Evolutionary conservation across 1,284 basidiomycete species (phyloP), one percentile per base, ranked within the genome.

Genomic region (Irpex rosettiformis): DNA sequence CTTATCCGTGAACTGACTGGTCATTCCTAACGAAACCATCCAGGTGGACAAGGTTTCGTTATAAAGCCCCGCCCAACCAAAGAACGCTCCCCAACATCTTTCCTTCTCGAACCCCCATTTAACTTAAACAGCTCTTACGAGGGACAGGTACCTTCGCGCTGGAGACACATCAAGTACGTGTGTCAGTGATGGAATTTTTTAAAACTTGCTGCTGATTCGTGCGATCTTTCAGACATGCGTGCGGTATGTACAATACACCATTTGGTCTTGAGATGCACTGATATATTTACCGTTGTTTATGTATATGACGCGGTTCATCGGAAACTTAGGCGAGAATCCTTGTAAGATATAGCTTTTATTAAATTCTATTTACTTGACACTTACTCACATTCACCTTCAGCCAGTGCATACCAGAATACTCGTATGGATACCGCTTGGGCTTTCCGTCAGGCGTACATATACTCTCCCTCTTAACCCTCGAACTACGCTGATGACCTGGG

Each of bases 51-150:
- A 45, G 69, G 78, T 0, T 80, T 80, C 61, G 65, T 76, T 4
- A 78, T 84, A 67, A 85, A 86, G 65, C 70, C 80, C 7, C 71
- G 82, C n/a, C 64, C 70, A 18, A 79, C 80, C 0, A 62, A 58
- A 3, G 79, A 81, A 59, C 73, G 73, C 24, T 77, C 80, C 2
- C 72, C 80, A 11, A 74, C 76, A 4, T 76, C 79, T 0, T 68
- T 78, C 69, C 67, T 82, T 4, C 70, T 84, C n/a, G 81, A 84
- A 30, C 74, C 78, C 25, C 79, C 80, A 0, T 77, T 71, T 60
- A 69, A 71, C 25, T 62, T 75, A 28, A 75, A 79, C 58, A 65
- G 69, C 21, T 66, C 67, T n/a, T 58, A 65, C 2, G 64, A 70
- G 4, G 67, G 70, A 37, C 59, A 61, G 4, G n/a, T 57, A 28